phyloP scores from a whole-genome alignment of 257 asterid genomes.

The Apocynum venetum region DNA sequence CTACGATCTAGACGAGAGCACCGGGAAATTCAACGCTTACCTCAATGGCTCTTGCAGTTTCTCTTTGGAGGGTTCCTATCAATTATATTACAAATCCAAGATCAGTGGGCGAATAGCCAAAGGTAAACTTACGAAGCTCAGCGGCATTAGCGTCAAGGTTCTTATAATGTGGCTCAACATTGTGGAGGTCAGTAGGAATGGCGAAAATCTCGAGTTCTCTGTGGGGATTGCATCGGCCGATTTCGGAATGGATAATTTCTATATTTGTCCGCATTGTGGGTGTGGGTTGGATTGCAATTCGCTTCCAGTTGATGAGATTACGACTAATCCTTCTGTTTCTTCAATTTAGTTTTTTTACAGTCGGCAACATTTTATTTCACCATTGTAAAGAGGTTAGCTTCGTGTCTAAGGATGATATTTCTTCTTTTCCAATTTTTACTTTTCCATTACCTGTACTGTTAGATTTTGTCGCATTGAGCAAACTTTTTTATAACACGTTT shows the following conservation, averaged over 20 bases:
- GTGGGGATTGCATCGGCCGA: constrained; percentile 80
- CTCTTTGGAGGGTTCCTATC: constrained; percentile 68
- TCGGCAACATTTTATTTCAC: not conserved
- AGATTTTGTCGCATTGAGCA: too few relatives aligned
- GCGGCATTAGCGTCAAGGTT: constrained; percentile 66
- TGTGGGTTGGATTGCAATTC: constrained; percentile 70
- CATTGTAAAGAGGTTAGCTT: constrained; percentile 8
- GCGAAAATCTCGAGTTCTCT: constrained; percentile 56
- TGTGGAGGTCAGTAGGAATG: constrained; percentile 55
- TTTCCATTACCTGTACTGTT: not conserved
- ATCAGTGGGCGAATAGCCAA: constrained; percentile 56
- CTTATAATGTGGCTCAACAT: constrained; percentile 69
- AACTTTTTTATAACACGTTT: not conserved
- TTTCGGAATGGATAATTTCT: constrained; percentile 51
- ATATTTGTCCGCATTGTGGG: constrained; percentile 67
- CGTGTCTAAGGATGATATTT: not conserved
- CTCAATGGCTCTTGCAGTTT: constrained; percentile 66
- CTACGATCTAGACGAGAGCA: constrained; percentile 52
- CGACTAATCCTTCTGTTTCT: constrained; percentile 27
- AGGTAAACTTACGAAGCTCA: constrained; percentile 40
- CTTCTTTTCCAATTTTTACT: not conserved
- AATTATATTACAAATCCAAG: constrained; percentile 50
- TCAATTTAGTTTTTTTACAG: constrained; percentile 22
- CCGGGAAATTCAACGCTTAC: constrained; percentile 61
- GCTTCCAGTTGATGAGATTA: constrained; percentile 14